These are phyloP conservation scores for Wickerhamomyces kurtzmanii DNA, from an alignment of 805 yeast species.

Conservation along the genomic window DNA sequence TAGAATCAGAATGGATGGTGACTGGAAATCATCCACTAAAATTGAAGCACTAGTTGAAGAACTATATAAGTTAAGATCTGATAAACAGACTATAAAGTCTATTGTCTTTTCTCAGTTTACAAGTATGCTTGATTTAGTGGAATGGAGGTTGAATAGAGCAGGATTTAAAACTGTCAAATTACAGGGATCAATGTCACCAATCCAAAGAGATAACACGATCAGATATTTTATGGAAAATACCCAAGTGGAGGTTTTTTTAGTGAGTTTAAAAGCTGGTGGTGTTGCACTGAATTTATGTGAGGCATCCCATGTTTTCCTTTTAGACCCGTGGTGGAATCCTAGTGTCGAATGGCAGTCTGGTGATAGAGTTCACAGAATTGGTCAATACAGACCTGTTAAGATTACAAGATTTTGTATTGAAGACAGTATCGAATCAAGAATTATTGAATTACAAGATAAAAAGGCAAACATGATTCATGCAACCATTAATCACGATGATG, in stretches of 20 bases:
- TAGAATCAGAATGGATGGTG: slow-evolving; percentile 77
- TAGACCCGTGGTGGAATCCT: slow-evolving; percentile 99
- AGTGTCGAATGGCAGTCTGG: slow-evolving; percentile 98
- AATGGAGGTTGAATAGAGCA: slow-evolving; percentile 91
- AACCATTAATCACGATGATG: slow-evolving; percentile 86
- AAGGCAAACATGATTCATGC: slow-evolving; percentile 98
- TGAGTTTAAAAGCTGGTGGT: slow-evolving; percentile 97
- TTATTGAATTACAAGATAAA: slow-evolving; percentile 91
- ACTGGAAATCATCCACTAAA: slow-evolving; percentile 92
- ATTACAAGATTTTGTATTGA: slow-evolving; percentile 91
- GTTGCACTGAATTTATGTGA: slow-evolving; percentile 95
- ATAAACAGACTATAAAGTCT: slow-evolving; percentile 81
- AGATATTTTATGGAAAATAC: slow-evolving; percentile 89
- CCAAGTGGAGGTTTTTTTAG: slow-evolving; percentile 86
- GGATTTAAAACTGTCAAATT: slow-evolving; percentile 92
- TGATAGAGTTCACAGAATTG: slow-evolving; percentile 96
- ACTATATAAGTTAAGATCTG: slow-evolving; percentile 76
- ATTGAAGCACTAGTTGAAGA: slow-evolving; percentile 96
- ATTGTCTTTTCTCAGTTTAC: slow-evolving; percentile 97
- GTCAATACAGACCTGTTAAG: slow-evolving; percentile 89
- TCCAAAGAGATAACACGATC: slow-evolving; percentile 87
- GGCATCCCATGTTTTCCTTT: slow-evolving; percentile 89
- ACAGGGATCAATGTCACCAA: slow-evolving; percentile 96
- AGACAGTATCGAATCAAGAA: slow-evolving; percentile 93
- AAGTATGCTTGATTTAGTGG: slow-evolving; percentile 90